Percentiles rank a stretch among this genome's conserved stretches.
Evolutionary conservation across 2,329 filamentous ascomycete species (phyloP).

Genomic region (Microthyrium microscopicum): DNA sequence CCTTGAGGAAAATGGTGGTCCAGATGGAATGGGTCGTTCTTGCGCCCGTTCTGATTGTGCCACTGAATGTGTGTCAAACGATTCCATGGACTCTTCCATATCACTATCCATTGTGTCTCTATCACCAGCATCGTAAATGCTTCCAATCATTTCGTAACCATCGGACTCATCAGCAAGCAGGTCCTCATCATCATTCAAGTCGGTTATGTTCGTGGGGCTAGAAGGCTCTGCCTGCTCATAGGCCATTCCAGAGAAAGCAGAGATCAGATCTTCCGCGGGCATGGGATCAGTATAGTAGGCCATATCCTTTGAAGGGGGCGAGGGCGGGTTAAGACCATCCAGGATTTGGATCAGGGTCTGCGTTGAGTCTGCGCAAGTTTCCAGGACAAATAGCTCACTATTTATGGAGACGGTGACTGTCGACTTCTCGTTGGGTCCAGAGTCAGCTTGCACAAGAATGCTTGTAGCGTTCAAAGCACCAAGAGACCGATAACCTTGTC

Average conservation of each 20-base stretch:
- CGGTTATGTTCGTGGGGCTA: slow-evolving; percentile 13
- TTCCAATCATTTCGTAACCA: slow-evolving; percentile 33
- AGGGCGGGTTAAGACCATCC: slow-evolving; percentile 67
- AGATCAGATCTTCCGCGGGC: slow-evolving; percentile 72
- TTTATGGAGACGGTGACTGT: slow-evolving; percentile 64
- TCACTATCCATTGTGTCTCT: slow-evolving; percentile 24
- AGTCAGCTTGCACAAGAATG: slow-evolving; percentile 43
- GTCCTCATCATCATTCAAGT: slow-evolving; percentile 20
- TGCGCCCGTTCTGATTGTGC: too few species aligned
- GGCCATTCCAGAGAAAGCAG: slow-evolving; percentile 77
- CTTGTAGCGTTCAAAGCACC: slow-evolving; percentile 75
- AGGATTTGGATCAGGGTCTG: slow-evolving; percentile 72
- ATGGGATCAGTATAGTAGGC: slow-evolving; percentile 81
- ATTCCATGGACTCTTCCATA: too few species aligned
- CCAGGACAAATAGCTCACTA: slow-evolving; percentile 75
- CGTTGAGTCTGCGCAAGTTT: slow-evolving; percentile 93
- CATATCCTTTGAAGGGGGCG: slow-evolving; percentile 61
- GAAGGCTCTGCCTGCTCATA: slow-evolving; percentile 44
- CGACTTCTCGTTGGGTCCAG: slow-evolving; percentile 41
- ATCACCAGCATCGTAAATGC: slow-evolving; percentile 33
- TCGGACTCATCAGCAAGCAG: slow-evolving; percentile 24
- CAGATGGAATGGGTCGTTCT: too few species aligned
- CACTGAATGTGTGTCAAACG: too few species aligned
- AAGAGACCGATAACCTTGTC: slow-evolving; percentile 67
- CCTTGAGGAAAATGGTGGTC: not conserved